Conservation (phyloP, 441 rosid species). For the Kokia cookei region DNA sequence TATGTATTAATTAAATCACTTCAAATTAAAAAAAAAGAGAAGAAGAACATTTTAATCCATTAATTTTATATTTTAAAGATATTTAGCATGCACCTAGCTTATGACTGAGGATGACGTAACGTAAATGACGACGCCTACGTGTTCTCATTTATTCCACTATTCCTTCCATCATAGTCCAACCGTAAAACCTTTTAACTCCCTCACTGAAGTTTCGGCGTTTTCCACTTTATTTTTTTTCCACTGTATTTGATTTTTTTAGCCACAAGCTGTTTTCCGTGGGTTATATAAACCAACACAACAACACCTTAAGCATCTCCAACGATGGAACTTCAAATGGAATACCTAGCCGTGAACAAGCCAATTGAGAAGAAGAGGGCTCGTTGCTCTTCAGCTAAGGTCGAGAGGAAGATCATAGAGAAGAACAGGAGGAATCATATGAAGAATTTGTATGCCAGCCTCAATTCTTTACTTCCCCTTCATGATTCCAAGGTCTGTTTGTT, state of each 20-base stretch:
- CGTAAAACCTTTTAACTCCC: neutral
- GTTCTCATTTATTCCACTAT: neutral
- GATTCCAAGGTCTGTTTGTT: conserved; percentile 15
- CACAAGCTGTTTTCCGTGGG: too few species aligned
- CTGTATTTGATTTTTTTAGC: too few species aligned
- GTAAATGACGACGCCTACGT: neutral
- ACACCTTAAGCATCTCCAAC: neutral
- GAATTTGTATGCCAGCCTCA: conserved; percentile 28
- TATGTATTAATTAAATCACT: too few species aligned
- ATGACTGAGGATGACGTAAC: neutral
- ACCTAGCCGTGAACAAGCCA: neutral
- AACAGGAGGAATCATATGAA: conserved; percentile 48
- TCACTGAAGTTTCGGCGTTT: neutral
- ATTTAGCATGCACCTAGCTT: neutral
- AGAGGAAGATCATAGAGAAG: conserved; percentile 45
- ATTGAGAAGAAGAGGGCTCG: neutral
- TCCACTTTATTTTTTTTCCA: neutral
- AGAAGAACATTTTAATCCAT: too few species aligned
- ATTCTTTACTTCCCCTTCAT: conserved; percentile 37
- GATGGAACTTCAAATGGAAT: conserved; percentile 2
- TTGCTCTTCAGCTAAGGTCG: conserved; percentile 20
- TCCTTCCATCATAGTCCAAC: neutral
- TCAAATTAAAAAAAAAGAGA: too few species aligned
- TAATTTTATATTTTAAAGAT: too few species aligned
- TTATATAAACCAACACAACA: neutral